phyloP scores from a whole-genome alignment of 2,329 filamentous ascomycete species.

The Botryotinia calthae region DNA sequence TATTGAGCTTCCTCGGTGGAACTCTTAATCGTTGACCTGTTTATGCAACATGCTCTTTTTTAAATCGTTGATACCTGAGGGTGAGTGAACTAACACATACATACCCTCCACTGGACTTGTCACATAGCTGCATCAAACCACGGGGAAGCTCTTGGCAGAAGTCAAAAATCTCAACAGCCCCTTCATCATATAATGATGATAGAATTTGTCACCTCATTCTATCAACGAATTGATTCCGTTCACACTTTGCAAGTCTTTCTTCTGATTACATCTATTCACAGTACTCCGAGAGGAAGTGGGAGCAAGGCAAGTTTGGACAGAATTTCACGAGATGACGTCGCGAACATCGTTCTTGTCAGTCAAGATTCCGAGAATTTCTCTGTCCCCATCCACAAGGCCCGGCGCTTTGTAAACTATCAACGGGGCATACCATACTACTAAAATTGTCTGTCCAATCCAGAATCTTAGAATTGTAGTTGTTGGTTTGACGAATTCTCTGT shows the following conservation, averaged over 20 bases:
- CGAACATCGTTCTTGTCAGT: neutral
- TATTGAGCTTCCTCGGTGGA: neutral
- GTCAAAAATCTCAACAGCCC: too few relatives aligned
- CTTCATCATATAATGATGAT: neutral
- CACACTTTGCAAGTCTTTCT: neutral
- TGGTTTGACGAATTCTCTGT: neutral
- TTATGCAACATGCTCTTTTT: neutral
- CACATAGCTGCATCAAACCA: neutral
- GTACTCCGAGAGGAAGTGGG: neutral
- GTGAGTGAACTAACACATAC: too few relatives aligned
- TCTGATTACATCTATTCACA: neutral
- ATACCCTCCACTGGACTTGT: neutral
- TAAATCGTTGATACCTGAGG: rapidly evolving
- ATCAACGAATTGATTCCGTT: neutral
- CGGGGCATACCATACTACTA: neutral
- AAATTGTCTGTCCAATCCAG: neutral
- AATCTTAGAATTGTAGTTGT: neutral
- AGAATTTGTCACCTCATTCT: neutral
- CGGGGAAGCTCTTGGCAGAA: neutral
- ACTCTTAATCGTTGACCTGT: neutral
- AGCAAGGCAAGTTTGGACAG: neutral
- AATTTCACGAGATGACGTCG: neutral
- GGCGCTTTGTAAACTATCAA: neutral
- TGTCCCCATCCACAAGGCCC: neutral
- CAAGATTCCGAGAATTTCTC: neutral